Evolutionary conservation across 176 grass and related monocot species (phyloP).

Genomic region (Carex kokanica): DNA sequence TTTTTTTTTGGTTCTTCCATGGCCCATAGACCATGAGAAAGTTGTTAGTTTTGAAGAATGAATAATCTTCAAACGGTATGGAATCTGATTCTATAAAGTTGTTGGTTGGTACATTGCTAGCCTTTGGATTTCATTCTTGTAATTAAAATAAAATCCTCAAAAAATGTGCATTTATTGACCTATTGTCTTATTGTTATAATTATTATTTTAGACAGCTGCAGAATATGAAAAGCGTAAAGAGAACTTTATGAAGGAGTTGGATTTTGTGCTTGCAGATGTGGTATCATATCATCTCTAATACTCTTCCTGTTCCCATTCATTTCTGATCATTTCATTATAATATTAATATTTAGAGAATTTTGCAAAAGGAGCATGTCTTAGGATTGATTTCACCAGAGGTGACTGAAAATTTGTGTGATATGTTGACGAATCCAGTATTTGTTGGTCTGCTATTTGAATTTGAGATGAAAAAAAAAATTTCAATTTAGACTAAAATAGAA

Average conservation of each 20-base stretch:
- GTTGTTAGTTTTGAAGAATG: neutral
- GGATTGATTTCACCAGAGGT: neutral
- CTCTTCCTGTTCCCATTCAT: constrained; percentile 1
- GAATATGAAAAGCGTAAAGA: constrained; percentile 76
- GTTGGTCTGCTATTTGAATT: neutral
- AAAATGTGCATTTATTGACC: neutral
- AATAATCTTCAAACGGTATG: neutral
- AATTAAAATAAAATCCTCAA: neutral
- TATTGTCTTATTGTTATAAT: neutral
- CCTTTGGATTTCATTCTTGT: neutral
- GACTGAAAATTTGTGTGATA: neutral
- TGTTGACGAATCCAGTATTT: neutral
- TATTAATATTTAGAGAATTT: constrained; percentile 6
- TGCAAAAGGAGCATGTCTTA: neutral
- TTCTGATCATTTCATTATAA: neutral
- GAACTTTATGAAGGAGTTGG: constrained; percentile 75
- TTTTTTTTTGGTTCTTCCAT: too few relatives aligned
- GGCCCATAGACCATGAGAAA: neutral
- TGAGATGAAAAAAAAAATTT: neutral
- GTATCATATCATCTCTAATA: constrained; percentile 36
- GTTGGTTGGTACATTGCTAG: too few relatives aligned
- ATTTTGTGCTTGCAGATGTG: constrained; percentile 89
- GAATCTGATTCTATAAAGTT: neutral
- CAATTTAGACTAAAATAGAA: neutral
- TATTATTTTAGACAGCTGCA: constrained; percentile 44